phyloP scores from a whole-genome alignment of 331 rosid genomes.

The Quercus tomentella region DNA sequence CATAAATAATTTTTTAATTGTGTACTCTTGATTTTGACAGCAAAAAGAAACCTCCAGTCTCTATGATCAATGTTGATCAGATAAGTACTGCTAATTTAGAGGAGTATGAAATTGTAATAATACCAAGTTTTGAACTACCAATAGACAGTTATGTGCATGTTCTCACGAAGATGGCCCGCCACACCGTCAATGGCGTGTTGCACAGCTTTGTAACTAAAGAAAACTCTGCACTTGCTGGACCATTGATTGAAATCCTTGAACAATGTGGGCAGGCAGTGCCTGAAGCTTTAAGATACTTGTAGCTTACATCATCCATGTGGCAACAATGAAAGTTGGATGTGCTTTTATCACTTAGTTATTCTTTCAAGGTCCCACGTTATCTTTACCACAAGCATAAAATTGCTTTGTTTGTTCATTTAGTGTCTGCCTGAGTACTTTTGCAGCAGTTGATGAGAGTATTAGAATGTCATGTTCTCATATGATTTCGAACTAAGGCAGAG shows the following conservation, averaged over 20 bases:
- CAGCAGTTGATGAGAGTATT: background rate
- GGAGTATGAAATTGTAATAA: constrained; percentile 40
- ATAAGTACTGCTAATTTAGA: constrained; percentile 36
- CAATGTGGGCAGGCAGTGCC: constrained; percentile 66
- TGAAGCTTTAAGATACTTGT: constrained; percentile 40
- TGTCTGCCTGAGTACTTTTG: background rate
- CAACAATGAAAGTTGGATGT: constrained; percentile 21
- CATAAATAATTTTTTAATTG: background rate
- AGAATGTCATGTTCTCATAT: background rate
- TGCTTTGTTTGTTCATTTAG: background rate
- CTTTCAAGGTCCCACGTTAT: background rate
- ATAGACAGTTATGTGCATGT: constrained; percentile 37
- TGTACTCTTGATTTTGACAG: constrained; percentile 34
- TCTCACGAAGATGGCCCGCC: constrained; percentile 60
- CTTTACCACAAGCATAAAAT: background rate
- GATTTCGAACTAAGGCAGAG: background rate
- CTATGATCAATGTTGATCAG: constrained; percentile 36
- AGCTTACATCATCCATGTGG: constrained; percentile 20
- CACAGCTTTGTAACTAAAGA: constrained; percentile 44
- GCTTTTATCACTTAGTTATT: background rate
- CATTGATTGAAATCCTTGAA: constrained; percentile 47
- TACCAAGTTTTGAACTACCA: constrained; percentile 43
- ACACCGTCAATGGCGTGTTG: constrained; percentile 49
- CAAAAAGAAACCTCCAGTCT: constrained; percentile 21
- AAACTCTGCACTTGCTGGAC: constrained; percentile 41